These are phyloP conservation scores for Lumnitzera racemosa DNA, from an alignment of 345 rosid genomes.

Conservation along the genomic window DNA sequence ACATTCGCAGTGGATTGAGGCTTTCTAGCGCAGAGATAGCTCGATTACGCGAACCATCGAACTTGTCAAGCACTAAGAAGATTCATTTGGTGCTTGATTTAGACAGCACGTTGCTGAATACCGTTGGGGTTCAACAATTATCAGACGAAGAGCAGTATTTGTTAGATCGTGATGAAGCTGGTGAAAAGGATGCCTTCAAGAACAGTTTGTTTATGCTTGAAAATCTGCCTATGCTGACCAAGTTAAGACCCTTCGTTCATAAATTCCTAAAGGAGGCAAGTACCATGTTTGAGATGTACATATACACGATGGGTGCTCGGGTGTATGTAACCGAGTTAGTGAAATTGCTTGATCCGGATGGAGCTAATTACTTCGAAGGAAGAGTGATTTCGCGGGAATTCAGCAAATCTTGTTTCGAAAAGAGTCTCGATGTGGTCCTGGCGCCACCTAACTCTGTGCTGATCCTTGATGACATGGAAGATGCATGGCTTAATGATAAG, in stretches of 20 bases:
- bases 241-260: slow-evolving; percentile 18
- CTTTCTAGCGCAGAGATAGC: slow-evolving; percentile 5
- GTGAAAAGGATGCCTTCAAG: not conserved
- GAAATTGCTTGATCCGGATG: slow-evolving; percentile 8
- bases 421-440: slow-evolving; percentile 10
- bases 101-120: slow-evolving; percentile 16
- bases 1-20: slow-evolving; percentile 7
- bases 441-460: slow-evolving; percentile 4
- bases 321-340: not conserved
- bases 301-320: slow-evolving; percentile 15
- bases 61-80: slow-evolving; percentile 1
- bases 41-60: not conserved
- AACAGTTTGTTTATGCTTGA: not conserved
- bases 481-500: slow-evolving; percentile 5
- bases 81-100: slow-evolving; percentile 22
- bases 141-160: slow-evolving; percentile 7
- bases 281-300: slow-evolving; percentile 15
- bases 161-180: not conserved
- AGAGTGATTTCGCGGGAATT: slow-evolving; percentile 8
- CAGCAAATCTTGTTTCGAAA: not conserved
- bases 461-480: slow-evolving; percentile 11
- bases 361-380: slow-evolving; percentile 2
- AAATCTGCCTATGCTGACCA: not conserved
- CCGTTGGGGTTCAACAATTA: not conserved
- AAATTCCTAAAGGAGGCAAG: slow-evolving; percentile 12